phyloP scores from a whole-genome alignment of 169 alveolate species.

The Cryptosporidium tyzzeri region DNA sequence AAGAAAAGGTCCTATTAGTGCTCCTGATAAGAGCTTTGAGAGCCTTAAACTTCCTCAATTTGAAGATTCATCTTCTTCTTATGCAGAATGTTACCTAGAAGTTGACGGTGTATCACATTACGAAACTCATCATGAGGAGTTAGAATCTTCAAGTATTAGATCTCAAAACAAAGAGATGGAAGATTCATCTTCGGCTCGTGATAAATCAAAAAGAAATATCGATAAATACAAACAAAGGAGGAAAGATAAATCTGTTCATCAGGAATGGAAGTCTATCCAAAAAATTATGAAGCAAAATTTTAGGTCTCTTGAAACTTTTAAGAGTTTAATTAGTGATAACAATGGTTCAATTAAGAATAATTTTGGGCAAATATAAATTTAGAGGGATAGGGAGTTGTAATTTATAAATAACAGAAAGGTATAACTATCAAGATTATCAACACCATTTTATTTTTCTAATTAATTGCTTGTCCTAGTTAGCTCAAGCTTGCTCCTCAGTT shows the following conservation, averaged over 20 bases:
- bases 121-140: constrained; percentile 63
- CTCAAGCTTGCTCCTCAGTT: constrained; percentile 3
- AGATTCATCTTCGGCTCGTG: neutral
- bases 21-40: neutral
- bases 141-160: neutral
- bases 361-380: neutral
- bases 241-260: constrained; percentile 15
- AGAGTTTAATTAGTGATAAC: neutral
- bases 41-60: constrained; percentile 15
- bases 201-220: neutral
- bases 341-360: neutral
- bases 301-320: constrained; percentile 23
- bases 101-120: constrained; percentile 34
- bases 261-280: constrained; percentile 43
- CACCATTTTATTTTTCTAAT: neutral
- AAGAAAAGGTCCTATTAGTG: constrained; percentile 23
- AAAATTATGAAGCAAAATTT: constrained; percentile 34
- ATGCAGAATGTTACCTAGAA: constrained; percentile 61
- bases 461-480: neutral
- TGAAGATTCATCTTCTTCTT: constrained; percentile 22
- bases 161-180: neutral
- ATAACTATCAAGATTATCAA: neutral
- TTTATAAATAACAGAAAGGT: neutral
- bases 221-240: constrained; percentile 2
- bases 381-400: neutral